A percentile compares a stretch with the other conserved stretches of the same genome.
phyloP scores from a whole-genome alignment of 2,329 filamentous ascomycete species.

The Mycogone perniciosa region DNA sequence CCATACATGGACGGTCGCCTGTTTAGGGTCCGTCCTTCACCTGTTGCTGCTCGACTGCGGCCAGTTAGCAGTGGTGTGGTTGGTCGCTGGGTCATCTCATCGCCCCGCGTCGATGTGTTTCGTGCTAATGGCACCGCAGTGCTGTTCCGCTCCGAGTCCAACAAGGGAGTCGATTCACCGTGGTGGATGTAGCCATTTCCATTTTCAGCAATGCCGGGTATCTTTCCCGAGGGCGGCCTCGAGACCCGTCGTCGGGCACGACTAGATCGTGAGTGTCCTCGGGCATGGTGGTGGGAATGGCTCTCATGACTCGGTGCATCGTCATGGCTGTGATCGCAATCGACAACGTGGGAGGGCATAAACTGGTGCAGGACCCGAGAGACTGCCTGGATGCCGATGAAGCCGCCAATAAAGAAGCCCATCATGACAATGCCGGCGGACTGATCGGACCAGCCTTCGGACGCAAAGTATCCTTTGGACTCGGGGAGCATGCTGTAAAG shows the following conservation, averaged over 20 bases:
- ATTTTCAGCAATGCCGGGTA: constrained; percentile 15
- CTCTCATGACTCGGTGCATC: constrained; percentile 36
- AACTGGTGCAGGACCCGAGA: constrained; percentile 67
- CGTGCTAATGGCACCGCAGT: constrained; percentile 22
- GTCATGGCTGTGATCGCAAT: constrained; percentile 69
- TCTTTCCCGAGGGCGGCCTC: constrained; percentile 17
- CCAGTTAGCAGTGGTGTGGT: constrained; percentile 18
- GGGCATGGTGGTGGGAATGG: constrained; percentile 18
- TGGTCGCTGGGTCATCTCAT: constrained; percentile 23
- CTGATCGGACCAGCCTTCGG: constrained; percentile 60
- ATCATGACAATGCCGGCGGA: constrained; percentile 64
- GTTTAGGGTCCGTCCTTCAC: constrained; percentile 25
- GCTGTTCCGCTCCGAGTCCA: constrained; percentile 27
- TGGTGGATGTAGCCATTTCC: constrained; percentile 8
- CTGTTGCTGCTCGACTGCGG: constrained; percentile 22
- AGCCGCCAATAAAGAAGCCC: constrained; percentile 62
- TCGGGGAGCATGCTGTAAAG: constrained; percentile 91
- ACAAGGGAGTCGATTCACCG: constrained; percentile 45
- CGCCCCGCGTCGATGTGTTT: constrained; percentile 24
- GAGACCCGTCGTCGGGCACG: constrained; percentile 26
- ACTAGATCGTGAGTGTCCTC: constrained; percentile 26
- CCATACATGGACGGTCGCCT: constrained; percentile 49
- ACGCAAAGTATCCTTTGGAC: constrained; percentile 68
- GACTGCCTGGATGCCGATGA: constrained; percentile 67
- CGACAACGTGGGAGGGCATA: constrained; percentile 73